Evolutionary conservation across 352 stramenopile species (phyloP).

Genomic region (Discostella stelligera): DNA sequence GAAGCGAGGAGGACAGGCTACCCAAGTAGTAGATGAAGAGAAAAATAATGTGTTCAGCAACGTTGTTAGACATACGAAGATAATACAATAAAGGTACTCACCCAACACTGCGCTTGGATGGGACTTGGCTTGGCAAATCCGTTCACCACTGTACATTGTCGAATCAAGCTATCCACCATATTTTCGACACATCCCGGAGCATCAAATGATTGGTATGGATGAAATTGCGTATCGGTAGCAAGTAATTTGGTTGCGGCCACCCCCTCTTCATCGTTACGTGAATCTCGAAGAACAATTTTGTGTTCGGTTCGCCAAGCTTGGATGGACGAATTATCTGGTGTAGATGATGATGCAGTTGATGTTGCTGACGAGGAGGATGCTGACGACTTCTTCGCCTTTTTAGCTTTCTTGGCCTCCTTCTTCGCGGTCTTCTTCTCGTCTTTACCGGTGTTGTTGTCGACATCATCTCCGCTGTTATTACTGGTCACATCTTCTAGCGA

Average conservation of each 20-base stretch:
- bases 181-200: conserved; percentile 81
- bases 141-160: conserved; percentile 86
- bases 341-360: conserved; percentile 8
- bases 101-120: conserved; percentile 98
- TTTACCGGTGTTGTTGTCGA: conserved; percentile 1
- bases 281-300: conserved; percentile 80
- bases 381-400: conserved; percentile 60
- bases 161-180: conserved; percentile 82
- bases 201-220: conserved; percentile 89
- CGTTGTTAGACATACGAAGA: conserved; percentile 78
- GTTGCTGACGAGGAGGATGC: conserved; percentile 24
- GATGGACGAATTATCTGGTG: conserved; percentile 22
- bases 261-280: conserved; percentile 74
- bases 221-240: conserved; percentile 84
- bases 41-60: neutral
- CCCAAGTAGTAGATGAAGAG: conserved; percentile 10
- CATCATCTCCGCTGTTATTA: conserved; percentile 4
- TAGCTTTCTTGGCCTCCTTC: conserved; percentile 62
- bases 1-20: conserved; percentile 65
- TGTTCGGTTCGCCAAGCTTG: conserved; percentile 66
- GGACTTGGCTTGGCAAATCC: conserved; percentile 91
- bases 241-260: conserved; percentile 83
- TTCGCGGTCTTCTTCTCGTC: conserved; percentile 19
- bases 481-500: conserved; percentile 1
- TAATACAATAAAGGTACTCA: conserved; percentile 74